Conservation (phyloP, 495 filamentous ascomycete genomes). For the Trichocladium uniseriatum region DNA sequence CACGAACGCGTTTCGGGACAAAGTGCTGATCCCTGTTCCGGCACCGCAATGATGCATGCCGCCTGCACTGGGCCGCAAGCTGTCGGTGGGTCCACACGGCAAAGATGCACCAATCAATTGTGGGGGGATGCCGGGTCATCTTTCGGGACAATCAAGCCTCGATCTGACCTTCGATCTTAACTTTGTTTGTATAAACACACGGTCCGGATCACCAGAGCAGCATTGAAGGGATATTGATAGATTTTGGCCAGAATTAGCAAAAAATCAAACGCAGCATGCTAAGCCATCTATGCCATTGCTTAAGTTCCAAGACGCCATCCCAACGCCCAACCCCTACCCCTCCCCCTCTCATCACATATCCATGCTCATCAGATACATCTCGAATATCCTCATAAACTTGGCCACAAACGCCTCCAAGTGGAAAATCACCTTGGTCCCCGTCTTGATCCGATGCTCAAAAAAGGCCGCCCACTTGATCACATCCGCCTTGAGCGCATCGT, state of each 20-base stretch:
- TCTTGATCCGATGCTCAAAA: slow-evolving; percentile 86
- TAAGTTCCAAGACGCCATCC: slow-evolving; percentile 1
- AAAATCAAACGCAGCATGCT: too few species aligned
- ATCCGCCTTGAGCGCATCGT: slow-evolving; percentile 80
- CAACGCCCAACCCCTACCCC: not conserved
- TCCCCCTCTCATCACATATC: slow-evolving; percentile 41
- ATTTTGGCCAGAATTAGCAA: too few species aligned
- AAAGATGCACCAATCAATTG: slow-evolving; percentile 14
- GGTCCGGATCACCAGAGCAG: too few species aligned
- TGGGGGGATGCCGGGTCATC: too few species aligned
- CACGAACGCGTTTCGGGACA: slow-evolving; percentile 30
- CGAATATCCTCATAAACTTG: slow-evolving; percentile 92
- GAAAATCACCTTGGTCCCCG: slow-evolving; percentile 93
- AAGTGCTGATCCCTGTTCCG: slow-evolving; percentile 10
- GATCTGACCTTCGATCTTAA: too few species aligned
- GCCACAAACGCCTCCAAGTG: slow-evolving; percentile 97
- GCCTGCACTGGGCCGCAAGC: not conserved
- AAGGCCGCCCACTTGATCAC: slow-evolving; percentile 95
- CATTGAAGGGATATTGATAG: too few species aligned
- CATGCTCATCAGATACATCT: slow-evolving; percentile 89
- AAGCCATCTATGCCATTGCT: not conserved
- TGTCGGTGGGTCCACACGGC: not conserved
- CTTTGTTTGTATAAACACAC: too few species aligned
- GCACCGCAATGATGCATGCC: slow-evolving; percentile 13
- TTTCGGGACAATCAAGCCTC: too few species aligned